These are phyloP conservation scores for Beta vulgaris DNA, from an alignment of 148 eudicot species.

Conservation along the genomic window DNA sequence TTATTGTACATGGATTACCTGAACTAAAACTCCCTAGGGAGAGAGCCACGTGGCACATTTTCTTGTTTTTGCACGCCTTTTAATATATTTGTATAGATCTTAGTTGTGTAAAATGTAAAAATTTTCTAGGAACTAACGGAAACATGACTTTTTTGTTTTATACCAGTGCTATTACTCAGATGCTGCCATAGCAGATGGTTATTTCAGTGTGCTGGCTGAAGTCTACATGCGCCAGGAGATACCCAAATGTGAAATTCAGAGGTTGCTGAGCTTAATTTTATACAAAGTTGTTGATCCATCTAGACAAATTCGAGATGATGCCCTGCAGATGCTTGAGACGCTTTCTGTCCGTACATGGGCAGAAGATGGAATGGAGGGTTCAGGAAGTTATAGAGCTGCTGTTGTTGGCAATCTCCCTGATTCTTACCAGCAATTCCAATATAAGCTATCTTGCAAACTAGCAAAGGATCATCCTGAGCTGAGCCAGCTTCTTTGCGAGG, in stretches of 20 bases:
- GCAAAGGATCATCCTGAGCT: slow-evolving; percentile 98
- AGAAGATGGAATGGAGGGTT: slow-evolving; percentile 78
- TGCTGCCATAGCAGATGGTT: slow-evolving; percentile 98
- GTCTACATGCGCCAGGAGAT: slow-evolving; percentile 99
- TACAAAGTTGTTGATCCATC: slow-evolving; percentile 99
- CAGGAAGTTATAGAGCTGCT: slow-evolving; percentile 97
- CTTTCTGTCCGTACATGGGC: slow-evolving; percentile 98
- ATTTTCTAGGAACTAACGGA: neutral
- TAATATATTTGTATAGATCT: too few species aligned
- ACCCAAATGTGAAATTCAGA: slow-evolving; percentile 98
- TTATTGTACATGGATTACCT: too few species aligned
- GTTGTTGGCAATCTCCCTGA: slow-evolving; percentile 99
- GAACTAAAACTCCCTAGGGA: too few species aligned
- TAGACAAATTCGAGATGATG: slow-evolving; percentile 98
- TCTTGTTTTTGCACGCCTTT: too few species aligned
- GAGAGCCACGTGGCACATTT: too few species aligned
- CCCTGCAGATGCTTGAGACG: slow-evolving; percentile 99
- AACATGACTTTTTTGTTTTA: slow-evolving; percentile 8
- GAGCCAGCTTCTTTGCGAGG: slow-evolving; percentile 98
- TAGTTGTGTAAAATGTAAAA: neutral
- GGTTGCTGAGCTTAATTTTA: slow-evolving; percentile 87
- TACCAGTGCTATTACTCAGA: slow-evolving; percentile 94
- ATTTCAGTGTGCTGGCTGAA: slow-evolving; percentile 98
- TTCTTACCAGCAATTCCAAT: slow-evolving; percentile 96
- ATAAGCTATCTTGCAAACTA: slow-evolving; percentile 96